Evolutionary conservation across 2,329 filamentous ascomycete species (phyloP), one percentile per base, ranked within the genome.

Genomic region (Tolypocladium inflatum): DNA sequence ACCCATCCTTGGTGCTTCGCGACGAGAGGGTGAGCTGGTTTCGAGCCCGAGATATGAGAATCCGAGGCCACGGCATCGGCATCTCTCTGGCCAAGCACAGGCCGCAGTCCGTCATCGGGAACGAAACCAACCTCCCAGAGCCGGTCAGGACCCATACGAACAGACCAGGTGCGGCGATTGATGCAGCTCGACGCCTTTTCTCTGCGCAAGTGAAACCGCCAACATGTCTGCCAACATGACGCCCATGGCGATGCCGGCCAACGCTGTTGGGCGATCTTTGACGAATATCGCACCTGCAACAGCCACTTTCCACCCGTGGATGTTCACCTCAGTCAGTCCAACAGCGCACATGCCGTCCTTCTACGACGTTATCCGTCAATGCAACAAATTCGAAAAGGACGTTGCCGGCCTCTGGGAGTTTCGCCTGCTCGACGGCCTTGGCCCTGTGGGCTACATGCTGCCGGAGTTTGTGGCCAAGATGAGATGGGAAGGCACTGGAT

Each of bases 361-460:
- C 17, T 55, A 57, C 39, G 54, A 64, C 33, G 66, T 68, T 21
- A 59, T 68, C 26, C 41, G 59, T 15, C 60, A 57, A 33, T 66
- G 64, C 63, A 68, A 68, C 60, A 68, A 68, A 52, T 63, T 67
- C 33, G 59, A 67, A n/a, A 59, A 60, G 26, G 37, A 64, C 17
- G 39, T 59, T n/a, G 52, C 52, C 10, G 48, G 37, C n/a, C 59
- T 65, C 39, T 68, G 64, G 63, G 59, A 64, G 21, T 67, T 68
- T 52, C 58, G 39, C 37, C 42, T 68, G 35, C 51, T 64, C 19
- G 60, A 65, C 51, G 61, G 65, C 42, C 56, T 59, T 2, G 51
- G 51, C 7, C 65, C 64, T 0, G 59, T 68, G 4, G 67, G 67
- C 23, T 67, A 67, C 56, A 67, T 68, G 62, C 60, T 63, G 7